Percentiles rank a stretch among this genome's conserved stretches.
Conservation (phyloP, 768 basidiomycete species). For the Cubamyces lactineus region DNA sequence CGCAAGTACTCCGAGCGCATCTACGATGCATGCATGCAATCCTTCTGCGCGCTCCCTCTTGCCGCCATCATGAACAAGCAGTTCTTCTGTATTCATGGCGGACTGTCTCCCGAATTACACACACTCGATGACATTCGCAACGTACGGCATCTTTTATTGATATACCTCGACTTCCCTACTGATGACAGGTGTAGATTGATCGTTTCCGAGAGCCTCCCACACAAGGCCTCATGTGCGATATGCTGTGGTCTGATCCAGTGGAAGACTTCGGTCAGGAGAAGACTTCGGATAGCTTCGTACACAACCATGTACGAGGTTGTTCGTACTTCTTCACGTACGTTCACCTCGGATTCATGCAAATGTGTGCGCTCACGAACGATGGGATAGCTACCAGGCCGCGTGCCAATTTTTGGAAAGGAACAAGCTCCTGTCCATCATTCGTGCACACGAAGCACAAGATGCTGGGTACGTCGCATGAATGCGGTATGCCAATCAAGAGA, state of each 20-base stretch:
- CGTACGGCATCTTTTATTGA: constrained; percentile 48
- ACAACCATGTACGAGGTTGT: constrained; percentile 97
- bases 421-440: constrained; percentile 93
- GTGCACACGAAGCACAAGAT: constrained; percentile 98
- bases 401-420: constrained; percentile 98
- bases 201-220: constrained; percentile 99
- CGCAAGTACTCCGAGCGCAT: constrained; percentile 98
- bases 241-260: constrained; percentile 97
- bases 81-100: constrained; percentile 98
- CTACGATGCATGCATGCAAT: constrained; percentile 98
- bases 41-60: constrained; percentile 92
- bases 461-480: constrained; percentile 68
- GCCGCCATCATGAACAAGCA: constrained; percentile 99
- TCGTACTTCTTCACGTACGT: constrained; percentile 91
- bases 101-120: constrained; percentile 91
- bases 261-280: constrained; percentile 98
- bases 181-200: constrained; percentile 66
- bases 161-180: not conserved
- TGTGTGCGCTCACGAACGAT: constrained; percentile 12
- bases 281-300: constrained; percentile 85
- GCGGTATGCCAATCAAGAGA: constrained; percentile 1
- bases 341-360: constrained; percentile 27
- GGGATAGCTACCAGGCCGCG: constrained; percentile 86
- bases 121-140: constrained; percentile 93
- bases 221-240: constrained; percentile 97